phyloP scores from a whole-genome alignment of 345 rosid species.

The Clarkia xantiana region DNA sequence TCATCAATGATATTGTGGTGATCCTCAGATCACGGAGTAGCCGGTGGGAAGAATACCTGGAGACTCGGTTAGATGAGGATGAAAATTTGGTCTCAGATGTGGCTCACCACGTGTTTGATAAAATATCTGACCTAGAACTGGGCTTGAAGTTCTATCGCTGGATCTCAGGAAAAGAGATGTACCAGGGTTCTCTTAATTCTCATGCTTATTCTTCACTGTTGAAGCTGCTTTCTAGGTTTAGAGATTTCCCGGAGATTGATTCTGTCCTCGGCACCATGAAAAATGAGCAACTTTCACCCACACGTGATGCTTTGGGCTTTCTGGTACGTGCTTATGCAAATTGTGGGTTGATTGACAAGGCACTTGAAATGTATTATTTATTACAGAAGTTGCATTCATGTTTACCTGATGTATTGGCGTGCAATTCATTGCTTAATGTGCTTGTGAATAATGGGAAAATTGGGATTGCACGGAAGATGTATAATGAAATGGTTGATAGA shows the following conservation, averaged over 20 bases:
- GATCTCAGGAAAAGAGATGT: constrained; percentile 30
- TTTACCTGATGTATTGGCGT: constrained; percentile 47
- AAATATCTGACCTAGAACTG: constrained; percentile 33
- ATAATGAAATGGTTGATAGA: constrained; percentile 45
- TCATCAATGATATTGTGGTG: constrained; percentile 30
- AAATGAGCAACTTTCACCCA: constrained; percentile 28
- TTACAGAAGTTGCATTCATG: constrained; percentile 14
- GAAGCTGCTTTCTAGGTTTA: constrained; percentile 49
- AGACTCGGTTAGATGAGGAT: constrained; percentile 20
- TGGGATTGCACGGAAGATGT: constrained; percentile 38
- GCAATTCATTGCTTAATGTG: constrained; percentile 48
- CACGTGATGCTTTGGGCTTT: constrained; percentile 43
- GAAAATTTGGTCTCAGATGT: constrained; percentile 32
- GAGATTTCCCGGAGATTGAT: constrained; percentile 38
- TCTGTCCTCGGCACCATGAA: constrained; percentile 26
- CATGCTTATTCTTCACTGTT: constrained; percentile 56
- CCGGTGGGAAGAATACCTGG: constrained; percentile 32
- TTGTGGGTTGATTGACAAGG: constrained; percentile 35
- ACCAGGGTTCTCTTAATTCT: constrained; percentile 22
- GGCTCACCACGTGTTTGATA: constrained; percentile 53
- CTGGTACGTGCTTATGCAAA: constrained; percentile 40
- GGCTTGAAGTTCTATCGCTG: constrained; percentile 15
- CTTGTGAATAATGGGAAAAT: constrained; percentile 21
- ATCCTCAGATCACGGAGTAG: constrained; percentile 37
- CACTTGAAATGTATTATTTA: constrained; percentile 35